Percentiles rank a stretch among this genome's conserved stretches.
Conservation (phyloP, 768 basidiomycete species). For the Suillus occidentalis region DNA sequence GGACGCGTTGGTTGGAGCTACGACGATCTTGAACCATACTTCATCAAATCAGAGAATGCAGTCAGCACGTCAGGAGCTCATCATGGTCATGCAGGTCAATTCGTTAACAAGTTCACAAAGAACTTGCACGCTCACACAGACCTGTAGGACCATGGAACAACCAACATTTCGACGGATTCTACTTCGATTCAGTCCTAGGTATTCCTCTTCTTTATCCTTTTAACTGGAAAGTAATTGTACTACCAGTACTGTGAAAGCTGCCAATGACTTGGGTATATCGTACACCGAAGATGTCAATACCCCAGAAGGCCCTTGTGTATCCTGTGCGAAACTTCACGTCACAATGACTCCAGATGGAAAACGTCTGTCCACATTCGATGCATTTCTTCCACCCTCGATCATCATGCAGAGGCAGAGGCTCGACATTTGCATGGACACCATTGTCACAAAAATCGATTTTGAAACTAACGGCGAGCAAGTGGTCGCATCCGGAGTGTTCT, state of each 20-base stretch:
- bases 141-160: slow-evolving; percentile 2
- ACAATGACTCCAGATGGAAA: slow-evolving; percentile 6
- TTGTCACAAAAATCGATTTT: slow-evolving; percentile 6
- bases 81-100: slow-evolving; percentile 6
- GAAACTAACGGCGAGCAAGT: background rate
- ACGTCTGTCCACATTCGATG: slow-evolving; percentile 17
- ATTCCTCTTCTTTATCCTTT: background rate
- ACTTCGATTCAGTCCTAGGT: slow-evolving; percentile 4
- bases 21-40: slow-evolving; percentile 33
- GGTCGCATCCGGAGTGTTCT: slow-evolving; percentile 1
- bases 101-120: background rate
- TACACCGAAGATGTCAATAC: slow-evolving; percentile 6
- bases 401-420: slow-evolving; percentile 10
- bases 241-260: slow-evolving; percentile 1
- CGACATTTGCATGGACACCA: slow-evolving; percentile 15
- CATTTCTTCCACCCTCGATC: slow-evolving; percentile 15
- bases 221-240: background rate
- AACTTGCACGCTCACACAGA: no score
- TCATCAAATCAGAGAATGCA: slow-evolving; percentile 33
- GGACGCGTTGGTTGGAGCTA: slow-evolving; percentile 37
- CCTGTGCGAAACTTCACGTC: slow-evolving; percentile 6
- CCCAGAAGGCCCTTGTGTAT: background rate
- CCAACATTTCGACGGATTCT: slow-evolving; percentile 3
- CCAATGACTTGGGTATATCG: background rate
- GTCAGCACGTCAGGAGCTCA: slow-evolving; percentile 4